Percentiles rank a stretch among this genome's conserved stretches.
Evolutionary conservation across 108 stramenopile species (phyloP).

Genomic region (Cylindrotheca closterium): DNA sequence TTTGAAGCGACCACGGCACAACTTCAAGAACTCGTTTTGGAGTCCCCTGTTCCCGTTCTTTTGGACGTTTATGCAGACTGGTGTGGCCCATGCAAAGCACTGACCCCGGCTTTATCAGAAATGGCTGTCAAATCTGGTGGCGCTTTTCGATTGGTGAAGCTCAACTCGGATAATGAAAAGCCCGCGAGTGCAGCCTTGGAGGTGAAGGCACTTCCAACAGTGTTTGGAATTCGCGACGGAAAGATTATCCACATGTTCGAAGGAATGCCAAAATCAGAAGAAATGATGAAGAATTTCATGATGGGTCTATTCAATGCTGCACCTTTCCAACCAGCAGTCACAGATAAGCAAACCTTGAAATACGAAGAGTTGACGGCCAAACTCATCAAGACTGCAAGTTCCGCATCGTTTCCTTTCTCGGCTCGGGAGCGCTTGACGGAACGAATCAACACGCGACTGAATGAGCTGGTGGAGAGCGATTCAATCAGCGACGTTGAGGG

Average conservation of each 20-base stretch:
- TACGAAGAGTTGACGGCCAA: conserved; percentile 65
- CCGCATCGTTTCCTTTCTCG: conserved; percentile 75
- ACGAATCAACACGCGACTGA: conserved; percentile 46
- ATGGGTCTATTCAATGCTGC: conserved; percentile 74
- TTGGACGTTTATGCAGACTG: conserved; percentile 85
- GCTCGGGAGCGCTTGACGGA: conserved; percentile 71
- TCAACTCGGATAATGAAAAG: conserved; percentile 84
- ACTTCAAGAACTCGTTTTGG: conserved; percentile 73
- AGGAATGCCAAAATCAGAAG: conserved; percentile 80
- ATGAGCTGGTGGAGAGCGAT: conserved; percentile 61
- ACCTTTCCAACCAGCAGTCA: conserved; percentile 61
- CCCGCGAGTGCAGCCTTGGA: conserved; percentile 64
- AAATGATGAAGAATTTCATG: conserved; percentile 74
- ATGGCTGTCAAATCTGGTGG: conserved; percentile 82
- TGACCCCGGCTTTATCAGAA: conserved; percentile 83
- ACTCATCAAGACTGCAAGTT: conserved; percentile 65
- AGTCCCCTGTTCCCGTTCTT: conserved; percentile 87
- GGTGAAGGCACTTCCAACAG: conserved; percentile 80
- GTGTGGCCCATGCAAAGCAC: conserved; percentile 72
- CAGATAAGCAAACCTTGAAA: conserved; percentile 49
- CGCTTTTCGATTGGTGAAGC: conserved; percentile 79
- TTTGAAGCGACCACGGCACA: conserved; percentile 75
- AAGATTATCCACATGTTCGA: conserved; percentile 77
- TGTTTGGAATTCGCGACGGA: conserved; percentile 83
- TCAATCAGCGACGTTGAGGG: conserved; percentile 69